Base-by-base conservation (phyloP, 257 asterid genomes). In the Lycium barbarum region DNA sequence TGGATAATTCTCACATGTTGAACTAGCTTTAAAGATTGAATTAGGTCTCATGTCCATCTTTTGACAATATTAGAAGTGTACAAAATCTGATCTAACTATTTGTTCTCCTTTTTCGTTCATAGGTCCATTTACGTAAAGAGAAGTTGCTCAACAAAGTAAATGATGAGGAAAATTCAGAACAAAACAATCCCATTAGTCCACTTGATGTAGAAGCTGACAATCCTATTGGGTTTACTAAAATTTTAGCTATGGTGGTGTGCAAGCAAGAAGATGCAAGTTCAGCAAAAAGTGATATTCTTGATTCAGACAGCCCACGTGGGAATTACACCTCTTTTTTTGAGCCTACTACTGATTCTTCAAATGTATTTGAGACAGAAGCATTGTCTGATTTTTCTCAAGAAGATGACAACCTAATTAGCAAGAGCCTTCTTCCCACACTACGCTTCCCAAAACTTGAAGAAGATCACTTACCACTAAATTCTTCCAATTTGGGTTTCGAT, bases 231-330 rank as follows among this genome's bases (percentile, higher is more conserved):
- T 66, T 72, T 14, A 8, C 6, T 40, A 9, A 6, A 15, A 84
- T 6, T 43, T 84, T 14, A 49, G 83, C 89, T 6, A 62, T 47
- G 66, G 68, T 74, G 86, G 53, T 26, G 11, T 86, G 86, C 51
- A 90, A 90, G 85, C 91, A 88, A 47, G 94, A 90, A 86, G 95
- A 88, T 73, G 90, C 89, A 54, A 92, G 93, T 85, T 93, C 96
- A 33, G 94, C 91, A 3, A 93, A 92, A 83, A 93, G 97, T 86
- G 98, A 95, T 45, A 91, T 93, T 6, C 86, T 92, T 58, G 98
- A 95, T 58, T 94, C 98, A 2, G 98, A 94, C 51, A 93, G 97
- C 88, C 92, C 92, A 7, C 90, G 81, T 84, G 90, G 90, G 18
- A 87, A 89, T 85, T 87, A 87, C 84, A 85, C 91, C 18, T 84